Evolutionary conservation across 805 yeast species (phyloP).

Genomic region (Zygoascus tannicola): DNA sequence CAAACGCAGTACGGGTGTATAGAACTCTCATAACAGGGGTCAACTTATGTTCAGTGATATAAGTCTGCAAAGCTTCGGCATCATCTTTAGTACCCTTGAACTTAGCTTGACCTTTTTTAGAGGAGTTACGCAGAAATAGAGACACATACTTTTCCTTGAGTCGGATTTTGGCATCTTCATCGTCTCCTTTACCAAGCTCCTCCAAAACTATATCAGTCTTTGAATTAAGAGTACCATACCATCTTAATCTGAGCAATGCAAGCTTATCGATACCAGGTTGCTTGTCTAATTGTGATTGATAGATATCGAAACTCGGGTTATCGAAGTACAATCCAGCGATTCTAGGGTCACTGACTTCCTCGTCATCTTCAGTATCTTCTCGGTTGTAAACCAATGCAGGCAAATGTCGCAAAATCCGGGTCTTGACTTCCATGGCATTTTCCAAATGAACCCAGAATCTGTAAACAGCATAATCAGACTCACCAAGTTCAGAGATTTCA

Average conservation of each 20-base stretch:
- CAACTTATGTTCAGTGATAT: slow-evolving; percentile 54
- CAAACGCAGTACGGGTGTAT: slow-evolving; percentile 90
- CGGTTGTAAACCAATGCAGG: slow-evolving; percentile 77
- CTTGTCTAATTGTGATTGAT: slow-evolving; percentile 74
- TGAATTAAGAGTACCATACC: slow-evolving; percentile 76
- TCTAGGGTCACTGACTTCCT: slow-evolving; percentile 53
- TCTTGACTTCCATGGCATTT: slow-evolving; percentile 91
- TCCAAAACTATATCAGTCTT: slow-evolving; percentile 76
- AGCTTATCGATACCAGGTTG: slow-evolving; percentile 38
- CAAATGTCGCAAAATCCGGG: slow-evolving; percentile 84
- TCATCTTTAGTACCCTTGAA: slow-evolving; percentile 48
- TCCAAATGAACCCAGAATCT: slow-evolving; percentile 98
- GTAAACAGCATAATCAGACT: slow-evolving; percentile 39
- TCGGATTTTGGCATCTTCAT: slow-evolving; percentile 45
- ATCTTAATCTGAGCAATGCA: slow-evolving; percentile 74
- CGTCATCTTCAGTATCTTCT: slow-evolving; percentile 27
- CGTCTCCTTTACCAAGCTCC: slow-evolving; percentile 57
- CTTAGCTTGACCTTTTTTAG: slow-evolving; percentile 50
- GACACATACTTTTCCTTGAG: slow-evolving; percentile 77
- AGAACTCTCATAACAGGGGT: slow-evolving; percentile 83
- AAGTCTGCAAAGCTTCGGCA: slow-evolving; percentile 49
- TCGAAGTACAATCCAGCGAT: slow-evolving; percentile 86
- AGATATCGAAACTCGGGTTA: slow-evolving; percentile 69
- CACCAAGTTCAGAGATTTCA: slow-evolving; percentile 22
- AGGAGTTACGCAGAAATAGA: slow-evolving; percentile 55